Evolutionary conservation across 2,329 filamentous ascomycete genomes (phyloP), one percentile per base, ranked within the genome.

Genomic region (Paecilomyces niveus): DNA sequence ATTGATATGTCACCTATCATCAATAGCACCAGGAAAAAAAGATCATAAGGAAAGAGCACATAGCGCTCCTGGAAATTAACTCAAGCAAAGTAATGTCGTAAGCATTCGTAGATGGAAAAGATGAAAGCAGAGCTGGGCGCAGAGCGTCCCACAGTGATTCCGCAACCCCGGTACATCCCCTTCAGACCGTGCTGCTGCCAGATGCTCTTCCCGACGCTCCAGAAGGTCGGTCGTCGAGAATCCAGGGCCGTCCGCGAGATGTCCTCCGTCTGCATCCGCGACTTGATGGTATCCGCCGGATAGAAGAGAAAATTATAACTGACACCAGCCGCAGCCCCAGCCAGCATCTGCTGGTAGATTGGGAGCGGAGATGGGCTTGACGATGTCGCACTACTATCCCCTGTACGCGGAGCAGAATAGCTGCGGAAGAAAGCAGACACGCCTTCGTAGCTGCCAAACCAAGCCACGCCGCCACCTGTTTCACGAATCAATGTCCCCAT

Each of bases 81-180:
- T 22, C 53, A 80, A 62, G 71, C 72, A 68, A 94, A 82, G 65
- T 85, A 78, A 62, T 80, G 82, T 77, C 92, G 92, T 73, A 99
- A 74, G 13, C 87, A 89, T 75, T 97, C 94, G 71, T 92, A 97
- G 61, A 97, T 86, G 61, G 94, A 92, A 70, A 99, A 99, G 61
- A 99, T 99, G 70, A 97, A 92, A 7, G 94, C 94, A n/a, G 92
- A 97, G 74, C 92, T 97, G 2, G 94, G 94, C 32, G 92, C 92
- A 35, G 92, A 89, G 61, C 94, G 85, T 32, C 87, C 80, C 53
- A 94, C 91, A 0, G 94, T 99, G 64, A 99, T 94, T 32, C 94
- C 94, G 68, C 94, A 99, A 3, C 94, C 94, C 56, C 93, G 86
- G 72, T 99, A 99, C 72, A 97, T 80, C 1, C 92, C 93, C 63